Conservation (phyloP, 179 eudicot species). For the Nepenthes alata region DNA sequence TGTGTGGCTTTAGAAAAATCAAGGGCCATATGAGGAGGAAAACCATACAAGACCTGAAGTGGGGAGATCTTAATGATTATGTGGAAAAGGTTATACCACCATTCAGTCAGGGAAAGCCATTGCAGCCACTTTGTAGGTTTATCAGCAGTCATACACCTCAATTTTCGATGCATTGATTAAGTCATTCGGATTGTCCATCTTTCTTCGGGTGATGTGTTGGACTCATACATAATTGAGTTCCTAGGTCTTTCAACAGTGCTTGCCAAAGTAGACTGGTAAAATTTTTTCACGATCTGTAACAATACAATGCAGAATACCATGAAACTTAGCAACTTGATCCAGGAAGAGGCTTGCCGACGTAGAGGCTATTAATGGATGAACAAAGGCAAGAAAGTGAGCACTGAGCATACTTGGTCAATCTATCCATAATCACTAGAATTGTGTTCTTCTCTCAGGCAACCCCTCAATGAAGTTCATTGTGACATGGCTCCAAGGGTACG, state of each 20-base stretch:
- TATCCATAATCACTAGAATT: neutral
- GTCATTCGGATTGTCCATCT: neutral
- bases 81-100: neutral
- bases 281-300: neutral
- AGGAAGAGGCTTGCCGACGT: neutral
- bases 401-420: neutral
- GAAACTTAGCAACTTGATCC: neutral
- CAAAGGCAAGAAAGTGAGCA: neutral
- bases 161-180: neutral
- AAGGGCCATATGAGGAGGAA: too few relatives aligned
- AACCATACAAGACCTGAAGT: neutral
- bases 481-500: neutral
- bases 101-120: neutral
- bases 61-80: neutral
- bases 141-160: neutral
- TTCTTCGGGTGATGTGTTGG: neutral
- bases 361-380: neutral
- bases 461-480: constrained; percentile 2
- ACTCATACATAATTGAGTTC: neutral
- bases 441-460: neutral
- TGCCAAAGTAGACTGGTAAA: neutral
- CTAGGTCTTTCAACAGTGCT: neutral
- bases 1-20: too few relatives aligned
- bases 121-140: neutral
- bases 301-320: neutral